phyloP scores from a whole-genome alignment of 2,329 filamentous ascomycete genomes.

The Sporothrix inflata region DNA sequence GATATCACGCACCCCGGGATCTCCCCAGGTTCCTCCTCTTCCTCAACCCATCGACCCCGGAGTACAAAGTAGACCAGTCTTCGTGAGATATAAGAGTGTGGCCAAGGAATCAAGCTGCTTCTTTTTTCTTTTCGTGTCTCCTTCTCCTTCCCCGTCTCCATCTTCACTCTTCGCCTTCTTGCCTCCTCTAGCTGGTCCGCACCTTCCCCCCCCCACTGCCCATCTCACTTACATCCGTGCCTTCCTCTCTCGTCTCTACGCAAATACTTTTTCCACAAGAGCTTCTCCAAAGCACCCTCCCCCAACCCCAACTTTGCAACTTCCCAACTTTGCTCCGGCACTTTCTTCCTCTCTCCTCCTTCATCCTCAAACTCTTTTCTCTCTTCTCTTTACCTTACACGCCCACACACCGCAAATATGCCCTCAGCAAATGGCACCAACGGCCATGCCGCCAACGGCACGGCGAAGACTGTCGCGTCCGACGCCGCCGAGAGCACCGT shows the following conservation, averaged over 20 bases:
- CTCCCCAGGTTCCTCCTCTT: not conserved
- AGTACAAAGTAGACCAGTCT: not conserved
- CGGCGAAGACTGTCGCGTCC: not conserved
- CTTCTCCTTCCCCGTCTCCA: not conserved
- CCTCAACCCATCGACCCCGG: not conserved
- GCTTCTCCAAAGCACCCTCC: not conserved
- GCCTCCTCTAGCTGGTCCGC: not conserved
- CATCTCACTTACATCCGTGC: not conserved
- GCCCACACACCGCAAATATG: not conserved
- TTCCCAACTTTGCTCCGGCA: too few relatives aligned
- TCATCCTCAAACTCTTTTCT: not conserved
- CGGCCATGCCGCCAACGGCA: not conserved
- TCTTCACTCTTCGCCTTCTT: not conserved
- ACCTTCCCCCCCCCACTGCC: not conserved
- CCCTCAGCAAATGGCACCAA: not conserved
- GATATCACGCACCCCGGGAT: conserved; percentile 8
- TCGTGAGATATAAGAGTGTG: not conserved
- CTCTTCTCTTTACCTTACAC: not conserved
- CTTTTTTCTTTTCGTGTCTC: not conserved
- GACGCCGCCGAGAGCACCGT: conserved; percentile 41
- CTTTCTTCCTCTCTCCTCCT: not conserved
- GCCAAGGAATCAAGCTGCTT: not conserved
- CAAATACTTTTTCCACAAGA: not conserved
- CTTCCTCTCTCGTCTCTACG: not conserved
- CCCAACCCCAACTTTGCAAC: not conserved